Evolutionary conservation across 306 rosid genomes (phyloP), one percentile per base, ranked within the genome.

Genomic region (Cajanus cajan): DNA sequence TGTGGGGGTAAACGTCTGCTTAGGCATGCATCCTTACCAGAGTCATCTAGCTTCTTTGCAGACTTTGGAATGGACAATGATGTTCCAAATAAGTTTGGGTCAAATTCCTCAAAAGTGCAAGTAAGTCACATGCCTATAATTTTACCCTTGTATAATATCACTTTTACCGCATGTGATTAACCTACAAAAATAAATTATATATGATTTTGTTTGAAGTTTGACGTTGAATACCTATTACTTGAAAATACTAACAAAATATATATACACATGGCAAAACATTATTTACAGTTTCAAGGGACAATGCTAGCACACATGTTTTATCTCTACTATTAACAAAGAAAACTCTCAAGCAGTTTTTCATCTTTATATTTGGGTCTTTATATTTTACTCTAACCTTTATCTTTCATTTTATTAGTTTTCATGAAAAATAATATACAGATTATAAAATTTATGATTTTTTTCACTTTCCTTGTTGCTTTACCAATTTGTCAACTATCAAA

Each of bases 101-200:
- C 93, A 31, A 81, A 83, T 70, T 80, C 89, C 63, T 85, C 98
- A 15, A 91, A 81, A 87, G 85, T 85, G 64, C 95, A 86, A 87
- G 98, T 95, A 88, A 87, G 92, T 33, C 47, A 8, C 66, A 37
- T 51, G 34, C 39, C 22, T 25, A 34, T 45, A 8, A 28, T 10
- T 47, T 57, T 65, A 8, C 28, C 34, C 2, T 11, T 33, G 15
- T 19, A 61, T 54, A 37, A 11, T 51, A 15, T 69, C 28, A 68
- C 44, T 57, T 74, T 31, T 25, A 80, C 57, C 59, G 57, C 68
- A 50, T 64, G 21, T 24, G 43, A 15, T 36, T 6, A 36, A 69
- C 44, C 4, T 43, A 63, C 21, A n/a, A 0, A 33, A 18, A 33
- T 16, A n/a, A 52, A 68, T 48, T 73, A 61, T 12, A 44, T 41